A percentile compares a stretch with the other conserved stretches of the same genome.
Conservation (phyloP, 2,329 filamentous ascomycete genomes). For the Pseudophaeomoniella oleicola region DNA sequence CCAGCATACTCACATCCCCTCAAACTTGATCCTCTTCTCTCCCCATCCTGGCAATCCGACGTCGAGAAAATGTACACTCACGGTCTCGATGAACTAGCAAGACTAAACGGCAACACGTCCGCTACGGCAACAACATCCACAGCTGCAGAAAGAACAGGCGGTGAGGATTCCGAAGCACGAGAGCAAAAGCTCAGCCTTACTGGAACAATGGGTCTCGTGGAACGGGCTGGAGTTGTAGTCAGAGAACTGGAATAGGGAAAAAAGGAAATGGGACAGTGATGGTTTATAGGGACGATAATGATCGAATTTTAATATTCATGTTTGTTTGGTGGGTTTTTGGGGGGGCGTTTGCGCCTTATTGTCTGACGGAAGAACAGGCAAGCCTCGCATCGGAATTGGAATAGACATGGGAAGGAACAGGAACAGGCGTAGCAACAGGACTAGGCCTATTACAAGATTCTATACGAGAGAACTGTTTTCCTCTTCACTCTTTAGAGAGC, state of each 20-base stretch:
- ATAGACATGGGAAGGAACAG: too few relatives aligned
- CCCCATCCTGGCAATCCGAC: background rate
- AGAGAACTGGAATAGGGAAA: slow-evolving; percentile 26
- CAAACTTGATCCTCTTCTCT: background rate
- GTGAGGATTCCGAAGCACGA: slow-evolving; percentile 7
- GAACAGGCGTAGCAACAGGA: too few relatives aligned
- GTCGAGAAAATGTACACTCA: slow-evolving; percentile 22
- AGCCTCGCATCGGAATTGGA: too few relatives aligned
- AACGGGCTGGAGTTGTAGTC: slow-evolving; percentile 31
- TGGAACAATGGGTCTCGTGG: slow-evolving; percentile 30
- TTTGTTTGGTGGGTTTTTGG: too few relatives aligned
- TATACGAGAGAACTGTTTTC: too few relatives aligned
- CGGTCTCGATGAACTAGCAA: slow-evolving; percentile 21
- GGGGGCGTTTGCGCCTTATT: too few relatives aligned
- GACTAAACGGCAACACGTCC: slow-evolving; percentile 10
- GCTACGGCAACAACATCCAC: background rate
- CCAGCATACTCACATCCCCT: background rate
- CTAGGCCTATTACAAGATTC: too few relatives aligned
- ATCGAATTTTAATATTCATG: too few relatives aligned
- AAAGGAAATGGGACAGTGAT: too few relatives aligned
- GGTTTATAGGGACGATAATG: too few relatives aligned
- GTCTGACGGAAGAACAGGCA: too few relatives aligned
- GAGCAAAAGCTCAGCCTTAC: slow-evolving; percentile 18
- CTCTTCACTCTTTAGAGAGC: too few relatives aligned
- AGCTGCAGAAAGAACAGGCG: slow-evolving; percentile 17